phyloP scores from a whole-genome alignment of 164 flowering plant genomes.

The Stephania yunnanensis region DNA sequence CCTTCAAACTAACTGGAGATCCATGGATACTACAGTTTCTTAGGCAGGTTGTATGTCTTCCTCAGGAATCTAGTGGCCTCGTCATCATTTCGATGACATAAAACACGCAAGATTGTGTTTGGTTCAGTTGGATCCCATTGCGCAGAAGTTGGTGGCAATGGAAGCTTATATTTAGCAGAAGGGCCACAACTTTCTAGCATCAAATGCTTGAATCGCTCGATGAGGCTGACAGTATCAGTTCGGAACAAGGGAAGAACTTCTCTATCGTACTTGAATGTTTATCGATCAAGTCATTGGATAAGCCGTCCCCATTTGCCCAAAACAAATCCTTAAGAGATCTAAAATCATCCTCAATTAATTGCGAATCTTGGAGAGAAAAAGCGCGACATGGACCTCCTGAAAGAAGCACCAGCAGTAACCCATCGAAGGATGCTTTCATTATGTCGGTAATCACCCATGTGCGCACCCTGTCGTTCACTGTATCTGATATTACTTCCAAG shows the following conservation, averaged over 20 bases:
- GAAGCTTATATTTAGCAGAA: constrained; percentile 54
- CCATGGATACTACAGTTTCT: constrained; percentile 35
- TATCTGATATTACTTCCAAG: constrained; percentile 48
- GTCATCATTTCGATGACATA: constrained; percentile 70
- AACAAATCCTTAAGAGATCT: constrained; percentile 53
- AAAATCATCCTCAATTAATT: constrained; percentile 69
- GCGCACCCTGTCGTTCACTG: constrained; percentile 58
- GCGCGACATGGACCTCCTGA: constrained; percentile 83
- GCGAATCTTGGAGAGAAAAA: constrained; percentile 51
- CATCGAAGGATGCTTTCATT: constrained; percentile 90
- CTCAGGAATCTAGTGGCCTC: constrained; percentile 68
- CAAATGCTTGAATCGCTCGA: constrained; percentile 40
- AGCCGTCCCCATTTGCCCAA: constrained; percentile 86
- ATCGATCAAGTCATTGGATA: constrained; percentile 69
- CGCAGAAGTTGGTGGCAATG: constrained; percentile 72
- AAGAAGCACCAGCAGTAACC: constrained; percentile 69
- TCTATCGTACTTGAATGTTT: constrained; percentile 45
- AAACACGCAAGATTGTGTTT: constrained; percentile 62
- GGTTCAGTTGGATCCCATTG: constrained; percentile 74
- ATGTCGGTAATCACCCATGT: constrained; percentile 61
- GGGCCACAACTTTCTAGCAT: constrained; percentile 37
- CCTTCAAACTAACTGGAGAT: not conserved
- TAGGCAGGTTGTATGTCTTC: constrained; percentile 69
- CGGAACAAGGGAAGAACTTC: constrained; percentile 49
- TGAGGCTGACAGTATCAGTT: constrained; percentile 42